phyloP scores from a whole-genome alignment of 306 rosid species.

The Malus sieversii region DNA sequence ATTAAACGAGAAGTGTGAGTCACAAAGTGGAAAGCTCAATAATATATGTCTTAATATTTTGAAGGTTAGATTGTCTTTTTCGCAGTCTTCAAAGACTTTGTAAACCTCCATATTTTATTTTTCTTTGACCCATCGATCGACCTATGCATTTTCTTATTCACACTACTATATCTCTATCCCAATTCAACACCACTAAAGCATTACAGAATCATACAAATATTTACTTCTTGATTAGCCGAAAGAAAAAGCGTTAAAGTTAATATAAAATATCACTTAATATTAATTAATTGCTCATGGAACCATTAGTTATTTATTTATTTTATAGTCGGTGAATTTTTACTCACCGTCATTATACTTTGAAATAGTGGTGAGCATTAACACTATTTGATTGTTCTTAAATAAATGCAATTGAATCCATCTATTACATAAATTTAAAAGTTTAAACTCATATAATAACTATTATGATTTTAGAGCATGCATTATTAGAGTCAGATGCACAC shows the following conservation, averaged over 20 bases:
- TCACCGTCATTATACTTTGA: no score
- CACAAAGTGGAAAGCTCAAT: slow-evolving; percentile 1
- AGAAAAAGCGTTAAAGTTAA: not conserved
- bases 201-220: not conserved
- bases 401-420: no score
- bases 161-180: not conserved
- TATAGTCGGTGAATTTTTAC: no score
- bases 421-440: no score
- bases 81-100: slow-evolving; percentile 24
- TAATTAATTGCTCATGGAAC: not conserved
- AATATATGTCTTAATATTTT: not conserved
- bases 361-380: no score
- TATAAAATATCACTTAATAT: not conserved
- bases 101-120: not conserved
- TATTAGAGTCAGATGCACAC: no score
- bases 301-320: not conserved
- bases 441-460: no score
- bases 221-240: slow-evolving; percentile 5
- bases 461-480: no score
- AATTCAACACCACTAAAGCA: not conserved
- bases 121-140: not conserved
- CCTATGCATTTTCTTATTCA: slow-evolving; percentile 2
- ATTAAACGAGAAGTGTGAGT: not conserved
- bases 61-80: slow-evolving; percentile 9
- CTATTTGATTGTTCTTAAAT: no score